These are phyloP conservation scores for Chrysanthemum seticuspe DNA, from an alignment of 129 eudicot genomes.

Conservation along the genomic window DNA sequence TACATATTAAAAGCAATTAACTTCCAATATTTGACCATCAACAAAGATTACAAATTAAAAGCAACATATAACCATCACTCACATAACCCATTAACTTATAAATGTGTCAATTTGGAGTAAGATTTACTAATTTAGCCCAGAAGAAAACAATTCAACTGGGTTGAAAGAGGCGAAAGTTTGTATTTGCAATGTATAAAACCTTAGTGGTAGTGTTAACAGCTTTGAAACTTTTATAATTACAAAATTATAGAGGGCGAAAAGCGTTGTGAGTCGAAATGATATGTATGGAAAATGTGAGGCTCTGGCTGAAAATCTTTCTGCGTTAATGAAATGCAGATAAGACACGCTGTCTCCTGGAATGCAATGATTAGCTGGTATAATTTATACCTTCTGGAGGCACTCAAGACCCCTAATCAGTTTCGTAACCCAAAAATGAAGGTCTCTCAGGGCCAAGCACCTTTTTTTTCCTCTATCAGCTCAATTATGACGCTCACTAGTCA, in stretches of 20 bases:
- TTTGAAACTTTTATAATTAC: too few relatives aligned
- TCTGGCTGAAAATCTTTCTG: too few relatives aligned
- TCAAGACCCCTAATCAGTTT: slow-evolving; percentile 65
- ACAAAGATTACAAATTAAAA: background rate
- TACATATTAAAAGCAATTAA: background rate
- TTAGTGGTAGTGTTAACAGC: too few relatives aligned
- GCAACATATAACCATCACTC: background rate
- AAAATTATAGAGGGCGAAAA: too few relatives aligned
- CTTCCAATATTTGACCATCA: background rate
- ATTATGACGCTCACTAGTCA: slow-evolving; percentile 25
- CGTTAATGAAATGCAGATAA: too few relatives aligned
- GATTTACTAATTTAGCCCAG: too few relatives aligned
- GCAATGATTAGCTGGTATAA: background rate
- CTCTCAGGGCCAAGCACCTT: slow-evolving; percentile 74
- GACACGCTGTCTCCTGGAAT: too few relatives aligned
- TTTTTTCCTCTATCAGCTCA: slow-evolving; percentile 42
- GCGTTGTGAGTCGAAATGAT: too few relatives aligned
- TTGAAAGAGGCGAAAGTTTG: background rate
- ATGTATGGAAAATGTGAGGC: too few relatives aligned
- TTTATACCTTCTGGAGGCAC: slow-evolving; percentile 86
- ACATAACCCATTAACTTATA: too few relatives aligned
- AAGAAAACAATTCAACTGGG: too few relatives aligned
- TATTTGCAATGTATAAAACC: background rate
- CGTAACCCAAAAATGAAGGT: slow-evolving; percentile 50
- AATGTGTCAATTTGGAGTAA: too few relatives aligned